Conservation (phyloP, 306 rosid genomes). For the Mimosa bimucronata region DNA sequence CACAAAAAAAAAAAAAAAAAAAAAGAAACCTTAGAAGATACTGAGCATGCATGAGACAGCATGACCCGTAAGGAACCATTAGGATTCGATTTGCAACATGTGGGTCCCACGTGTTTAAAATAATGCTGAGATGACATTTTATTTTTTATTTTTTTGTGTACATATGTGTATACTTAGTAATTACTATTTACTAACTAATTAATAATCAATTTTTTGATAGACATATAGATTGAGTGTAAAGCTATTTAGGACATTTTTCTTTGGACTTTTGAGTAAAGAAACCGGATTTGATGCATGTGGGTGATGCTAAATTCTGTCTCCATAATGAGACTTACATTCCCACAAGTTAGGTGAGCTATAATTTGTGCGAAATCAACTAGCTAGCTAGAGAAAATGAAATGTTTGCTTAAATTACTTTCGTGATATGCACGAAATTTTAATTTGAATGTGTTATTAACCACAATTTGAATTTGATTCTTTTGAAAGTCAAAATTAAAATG, state of each 20-base stretch:
- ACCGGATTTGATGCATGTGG: neutral
- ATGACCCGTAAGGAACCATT: no score
- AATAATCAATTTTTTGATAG: neutral
- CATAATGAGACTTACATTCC: neutral
- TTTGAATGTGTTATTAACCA: slow-evolving; percentile 2
- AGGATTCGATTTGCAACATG: neutral
- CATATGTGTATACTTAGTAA: neutral
- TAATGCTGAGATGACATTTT: neutral
- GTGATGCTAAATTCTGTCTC: neutral
- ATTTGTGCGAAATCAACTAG: neutral
- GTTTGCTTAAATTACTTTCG: neutral
- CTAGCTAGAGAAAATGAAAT: slow-evolving; percentile 1
- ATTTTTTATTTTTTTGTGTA: neutral
- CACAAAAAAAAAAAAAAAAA: no score
- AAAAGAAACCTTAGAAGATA: no score
- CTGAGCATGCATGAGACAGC: no score
- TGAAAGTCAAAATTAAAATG: neutral
- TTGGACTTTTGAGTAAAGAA: slow-evolving; percentile 4
- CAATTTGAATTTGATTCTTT: neutral
- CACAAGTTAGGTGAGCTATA: neutral
- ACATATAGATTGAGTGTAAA: neutral
- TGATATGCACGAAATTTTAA: neutral
- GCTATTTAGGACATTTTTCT: neutral
- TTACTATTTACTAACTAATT: neutral
- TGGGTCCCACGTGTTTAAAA: neutral